Percentiles rank a stretch among this genome's conserved stretches.
Evolutionary conservation across 106 monocot genomes (phyloP).

Genomic region (Xerophyta viscosa): DNA sequence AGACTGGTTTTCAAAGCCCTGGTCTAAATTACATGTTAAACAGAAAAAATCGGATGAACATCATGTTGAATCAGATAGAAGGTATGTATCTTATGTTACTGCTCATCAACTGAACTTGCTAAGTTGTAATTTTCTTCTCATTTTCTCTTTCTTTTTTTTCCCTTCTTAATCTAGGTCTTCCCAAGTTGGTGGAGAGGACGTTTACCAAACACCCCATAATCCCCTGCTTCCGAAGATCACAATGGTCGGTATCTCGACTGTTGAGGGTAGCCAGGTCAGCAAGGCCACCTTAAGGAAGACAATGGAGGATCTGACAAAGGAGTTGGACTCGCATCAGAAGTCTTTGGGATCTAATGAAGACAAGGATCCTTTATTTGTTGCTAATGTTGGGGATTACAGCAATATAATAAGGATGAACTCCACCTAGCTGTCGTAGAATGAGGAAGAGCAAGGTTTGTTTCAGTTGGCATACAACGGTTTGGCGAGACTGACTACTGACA

Average conservation of each 20-base stretch:
- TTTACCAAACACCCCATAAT: conserved; percentile 21
- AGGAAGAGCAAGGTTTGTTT: background rate
- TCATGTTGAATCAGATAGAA: conserved; percentile 10
- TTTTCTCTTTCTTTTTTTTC: background rate
- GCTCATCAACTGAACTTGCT: background rate
- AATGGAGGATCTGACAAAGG: conserved; percentile 74
- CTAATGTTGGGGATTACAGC: conserved; percentile 90
- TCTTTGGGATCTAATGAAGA: conserved; percentile 23
- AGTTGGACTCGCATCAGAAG: conserved; percentile 43
- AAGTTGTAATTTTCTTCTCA: background rate
- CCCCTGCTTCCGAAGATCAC: conserved; percentile 91
- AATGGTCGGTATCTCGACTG: conserved; percentile 82
- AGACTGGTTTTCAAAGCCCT: conserved; percentile 59
- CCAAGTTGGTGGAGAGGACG: conserved; percentile 1
- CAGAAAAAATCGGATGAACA: conserved; percentile 7
- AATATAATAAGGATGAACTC: conserved; percentile 53
- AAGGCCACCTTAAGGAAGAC: conserved; percentile 78
- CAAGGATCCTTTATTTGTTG: conserved; percentile 81
- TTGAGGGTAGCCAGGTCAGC: conserved; percentile 55
- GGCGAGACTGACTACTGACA: no score
- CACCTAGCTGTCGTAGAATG: conserved; percentile 1
- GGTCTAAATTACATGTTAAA: conserved; percentile 24
- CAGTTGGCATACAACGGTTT: no score
- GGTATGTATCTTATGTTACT: conserved; percentile 8
- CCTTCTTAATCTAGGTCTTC: background rate